phyloP scores from a whole-genome alignment of 2,329 filamentous ascomycete species.

The Botrytis fragariae region DNA sequence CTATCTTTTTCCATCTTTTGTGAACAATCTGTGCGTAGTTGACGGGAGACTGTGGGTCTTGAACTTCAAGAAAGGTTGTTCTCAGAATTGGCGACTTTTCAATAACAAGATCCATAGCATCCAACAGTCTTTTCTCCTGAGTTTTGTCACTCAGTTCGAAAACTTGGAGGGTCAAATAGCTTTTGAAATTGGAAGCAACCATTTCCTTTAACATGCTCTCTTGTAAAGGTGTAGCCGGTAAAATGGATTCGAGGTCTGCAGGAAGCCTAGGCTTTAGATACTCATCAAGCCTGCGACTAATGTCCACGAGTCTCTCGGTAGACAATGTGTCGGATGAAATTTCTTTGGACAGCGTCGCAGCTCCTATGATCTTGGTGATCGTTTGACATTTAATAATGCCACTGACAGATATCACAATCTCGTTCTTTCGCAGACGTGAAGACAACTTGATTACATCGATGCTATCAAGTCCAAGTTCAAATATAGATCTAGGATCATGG shows the following conservation, averaged over 20 bases:
- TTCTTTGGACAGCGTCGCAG: slow-evolving; percentile 25
- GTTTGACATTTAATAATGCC: slow-evolving; percentile 72
- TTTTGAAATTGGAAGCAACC: slow-evolving; percentile 66
- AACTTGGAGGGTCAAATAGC: slow-evolving; percentile 85
- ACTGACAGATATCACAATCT: slow-evolving; percentile 65
- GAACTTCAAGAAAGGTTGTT: slow-evolving; percentile 67
- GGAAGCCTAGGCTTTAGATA: slow-evolving; percentile 43
- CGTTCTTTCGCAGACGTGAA: slow-evolving; percentile 61
- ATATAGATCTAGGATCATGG: slow-evolving; percentile 60
- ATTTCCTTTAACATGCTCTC: slow-evolving; percentile 85
- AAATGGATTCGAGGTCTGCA: slow-evolving; percentile 52
- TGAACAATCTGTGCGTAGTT: slow-evolving; percentile 57
- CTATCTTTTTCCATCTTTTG: background rate
- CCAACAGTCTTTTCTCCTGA: slow-evolving; percentile 54
- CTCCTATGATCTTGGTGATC: slow-evolving; percentile 57
- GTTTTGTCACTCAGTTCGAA: slow-evolving; percentile 56
- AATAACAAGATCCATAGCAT: slow-evolving; percentile 62
- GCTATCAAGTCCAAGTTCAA: slow-evolving; percentile 85
- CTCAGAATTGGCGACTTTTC: slow-evolving; percentile 66
- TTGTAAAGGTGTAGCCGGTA: slow-evolving; percentile 80
- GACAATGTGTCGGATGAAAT: slow-evolving; percentile 10
- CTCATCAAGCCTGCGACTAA: slow-evolving; percentile 40
- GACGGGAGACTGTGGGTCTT: slow-evolving; percentile 54
- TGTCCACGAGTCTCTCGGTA: slow-evolving; percentile 28
- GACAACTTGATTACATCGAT: slow-evolving; percentile 87